These are phyloP conservation scores for Uronychia setigera DNA, from an alignment of 73 alveolate species.

Conservation along the genomic window DNA sequence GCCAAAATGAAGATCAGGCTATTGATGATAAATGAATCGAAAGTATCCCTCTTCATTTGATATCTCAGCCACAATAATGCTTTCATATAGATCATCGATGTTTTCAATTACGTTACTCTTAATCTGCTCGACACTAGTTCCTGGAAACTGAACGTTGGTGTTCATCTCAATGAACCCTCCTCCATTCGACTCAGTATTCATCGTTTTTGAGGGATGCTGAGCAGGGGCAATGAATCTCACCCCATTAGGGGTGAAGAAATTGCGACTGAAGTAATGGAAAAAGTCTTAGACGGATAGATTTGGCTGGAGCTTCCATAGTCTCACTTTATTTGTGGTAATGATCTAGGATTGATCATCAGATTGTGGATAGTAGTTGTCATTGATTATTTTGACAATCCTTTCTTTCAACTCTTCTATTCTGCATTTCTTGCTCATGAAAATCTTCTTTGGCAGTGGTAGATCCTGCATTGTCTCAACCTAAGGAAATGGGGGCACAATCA, in stretches of 20 bases:
- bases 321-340: not conserved
- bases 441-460: not conserved
- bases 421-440: not conserved
- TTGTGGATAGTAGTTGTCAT: not conserved
- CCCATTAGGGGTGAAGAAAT: not conserved
- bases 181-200: not conserved
- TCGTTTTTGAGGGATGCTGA: not conserved
- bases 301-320: slow-evolving; percentile 8
- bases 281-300: not conserved
- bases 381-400: not conserved
- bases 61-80: slow-evolving; percentile 6
- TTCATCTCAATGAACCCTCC: slow-evolving; percentile 29
- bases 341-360: not conserved
- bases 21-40: slow-evolving; percentile 31
- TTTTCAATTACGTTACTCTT: slow-evolving; percentile 24
- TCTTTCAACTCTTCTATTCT: slow-evolving; percentile 4
- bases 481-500: slow-evolving; percentile 35
- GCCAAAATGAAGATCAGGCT: slow-evolving; percentile 47
- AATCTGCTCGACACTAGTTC: slow-evolving; percentile 18
- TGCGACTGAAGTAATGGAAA: not conserved
- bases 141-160: slow-evolving; percentile 61
- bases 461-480: not conserved
- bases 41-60: slow-evolving; percentile 12
- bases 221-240: not conserved
- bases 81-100: not conserved